These are phyloP conservation scores for Botrytis fragariae DNA, from an alignment of 2,329 filamentous ascomycete genomes.

Conservation along the genomic window DNA sequence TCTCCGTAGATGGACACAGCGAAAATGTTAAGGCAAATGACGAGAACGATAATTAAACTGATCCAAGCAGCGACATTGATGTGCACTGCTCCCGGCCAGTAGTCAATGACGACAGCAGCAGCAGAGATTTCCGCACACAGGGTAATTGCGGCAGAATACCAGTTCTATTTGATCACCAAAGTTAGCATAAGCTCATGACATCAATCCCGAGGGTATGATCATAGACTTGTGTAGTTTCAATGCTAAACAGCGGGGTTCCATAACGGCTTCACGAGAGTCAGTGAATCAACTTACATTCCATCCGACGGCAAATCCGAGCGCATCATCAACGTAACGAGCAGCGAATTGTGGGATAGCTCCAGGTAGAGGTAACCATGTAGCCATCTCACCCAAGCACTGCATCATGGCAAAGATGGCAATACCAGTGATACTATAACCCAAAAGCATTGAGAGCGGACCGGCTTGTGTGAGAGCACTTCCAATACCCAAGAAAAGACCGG, in stretches of 20 bases:
- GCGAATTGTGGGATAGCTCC: slow-evolving; percentile 51
- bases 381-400: slow-evolving; percentile 53
- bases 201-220: not conserved
- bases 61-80: slow-evolving; percentile 39
- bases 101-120: slow-evolving; percentile 49
- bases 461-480: slow-evolving; percentile 53
- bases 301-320: slow-evolving; percentile 54
- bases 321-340: slow-evolving; percentile 47
- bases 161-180: slow-evolving; percentile 28
- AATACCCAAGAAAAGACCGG: slow-evolving; percentile 54
- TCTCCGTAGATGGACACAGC: slow-evolving; percentile 58
- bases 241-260: no score
- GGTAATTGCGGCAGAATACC: slow-evolving; percentile 37
- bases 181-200: slow-evolving; percentile 16
- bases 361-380: slow-evolving; percentile 51
- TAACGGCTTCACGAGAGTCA: slow-evolving; percentile 36
- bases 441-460: slow-evolving; percentile 51
- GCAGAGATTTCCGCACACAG: slow-evolving; percentile 50
- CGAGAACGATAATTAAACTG: slow-evolving; percentile 44
- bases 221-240: not conserved
- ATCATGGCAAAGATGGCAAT: slow-evolving; percentile 49
- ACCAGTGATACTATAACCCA: slow-evolving; percentile 54
- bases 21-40: slow-evolving; percentile 52
- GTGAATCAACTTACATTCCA: slow-evolving; percentile 67
- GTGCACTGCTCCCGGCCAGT: slow-evolving; percentile 41